Percentiles rank a stretch among this genome's conserved stretches.
Evolutionary conservation across 305 asterid genomes (phyloP).

Genomic region (Nicotiana rustica): DNA sequence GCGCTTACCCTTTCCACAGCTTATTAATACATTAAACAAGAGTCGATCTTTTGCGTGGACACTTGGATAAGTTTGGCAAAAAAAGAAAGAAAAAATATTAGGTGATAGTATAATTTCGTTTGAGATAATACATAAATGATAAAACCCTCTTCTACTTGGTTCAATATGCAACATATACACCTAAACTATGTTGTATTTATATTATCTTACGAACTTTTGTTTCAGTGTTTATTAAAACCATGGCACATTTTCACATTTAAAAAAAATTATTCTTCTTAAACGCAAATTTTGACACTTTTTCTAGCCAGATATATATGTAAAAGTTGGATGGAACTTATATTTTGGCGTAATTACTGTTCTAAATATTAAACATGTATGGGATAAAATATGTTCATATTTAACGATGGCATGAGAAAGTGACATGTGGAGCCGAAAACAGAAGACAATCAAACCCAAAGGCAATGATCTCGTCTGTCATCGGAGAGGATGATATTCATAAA

Average conservation of each 20-base stretch:
- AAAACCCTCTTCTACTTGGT: background rate
- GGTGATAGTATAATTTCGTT: too few species aligned
- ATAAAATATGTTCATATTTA: too few species aligned
- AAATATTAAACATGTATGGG: too few species aligned
- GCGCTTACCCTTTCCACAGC: background rate
- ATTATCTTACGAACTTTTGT: background rate
- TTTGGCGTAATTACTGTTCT: too few species aligned
- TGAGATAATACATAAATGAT: background rate
- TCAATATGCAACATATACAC: background rate
- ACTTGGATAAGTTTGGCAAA: background rate
- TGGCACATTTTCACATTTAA: background rate
- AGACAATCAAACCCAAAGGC: too few species aligned
- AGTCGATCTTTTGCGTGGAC: background rate
- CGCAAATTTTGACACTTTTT: background rate
- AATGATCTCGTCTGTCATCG: too few species aligned
- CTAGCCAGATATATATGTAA: background rate
- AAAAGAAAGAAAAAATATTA: background rate
- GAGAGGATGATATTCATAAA: too few species aligned
- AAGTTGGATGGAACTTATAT: too few species aligned
- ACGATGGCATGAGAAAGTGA: too few species aligned
- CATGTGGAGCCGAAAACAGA: too few species aligned
- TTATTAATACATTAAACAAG: background rate
- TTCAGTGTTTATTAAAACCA: background rate
- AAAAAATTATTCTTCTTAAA: background rate
- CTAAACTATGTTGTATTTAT: background rate